Base-by-base conservation (phyloP, 805 yeast species). In the Myxozyma sirexii region DNA sequence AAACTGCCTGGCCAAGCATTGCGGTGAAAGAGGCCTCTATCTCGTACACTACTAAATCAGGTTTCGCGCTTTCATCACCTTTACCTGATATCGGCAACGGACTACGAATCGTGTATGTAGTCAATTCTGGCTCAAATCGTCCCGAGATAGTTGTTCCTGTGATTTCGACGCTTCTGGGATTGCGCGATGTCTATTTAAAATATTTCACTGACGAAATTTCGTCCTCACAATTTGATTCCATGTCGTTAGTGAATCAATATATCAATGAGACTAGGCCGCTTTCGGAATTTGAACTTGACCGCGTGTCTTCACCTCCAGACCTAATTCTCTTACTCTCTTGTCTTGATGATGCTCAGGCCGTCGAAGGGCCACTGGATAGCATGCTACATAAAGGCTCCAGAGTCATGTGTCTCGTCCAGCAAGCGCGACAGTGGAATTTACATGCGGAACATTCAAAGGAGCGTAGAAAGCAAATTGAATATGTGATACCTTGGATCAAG, bases 391-490 rank as follows among this genome's bases (percentile, higher is more conserved):
- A 15, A 12, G 63, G 63, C 17, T 38, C 63, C 15, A 55, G 50
- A n/a, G 60, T 59, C 23, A 37, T 59, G 47, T 59, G 63, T 38
- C 17, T 57, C 37, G 63, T 59, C 19, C 63, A 57, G 53, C 39
- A 56, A 33, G 63, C 62, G 10, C 56, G 49, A 24, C 54, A 26
- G 15, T 59, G 62, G 62, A 56, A 59, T 33, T 23, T 35, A 33
- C 26, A 17, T 13, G 21, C 63, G 37, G 39, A n/a, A n/a, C n/a
- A n/a, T n/a, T n/a, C n/a, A n/a, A n/a, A n/a, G n/a, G n/a, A n/a
- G n/a, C n/a, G n/a, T n/a, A n/a, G n/a, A n/a, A n/a, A n/a, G 10
- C 33, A 29, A 29, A 29, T 29, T 10, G 10, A 29, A 7, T 29
- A 7, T 29, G 53, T 60, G 59, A 23, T 21, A 5, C 63, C 63